Percentiles rank a stretch among this genome's conserved stretches.
Conservation (phyloP, 1,139 yeast genomes). For the Lodderomyces metapsilosis region DNA sequence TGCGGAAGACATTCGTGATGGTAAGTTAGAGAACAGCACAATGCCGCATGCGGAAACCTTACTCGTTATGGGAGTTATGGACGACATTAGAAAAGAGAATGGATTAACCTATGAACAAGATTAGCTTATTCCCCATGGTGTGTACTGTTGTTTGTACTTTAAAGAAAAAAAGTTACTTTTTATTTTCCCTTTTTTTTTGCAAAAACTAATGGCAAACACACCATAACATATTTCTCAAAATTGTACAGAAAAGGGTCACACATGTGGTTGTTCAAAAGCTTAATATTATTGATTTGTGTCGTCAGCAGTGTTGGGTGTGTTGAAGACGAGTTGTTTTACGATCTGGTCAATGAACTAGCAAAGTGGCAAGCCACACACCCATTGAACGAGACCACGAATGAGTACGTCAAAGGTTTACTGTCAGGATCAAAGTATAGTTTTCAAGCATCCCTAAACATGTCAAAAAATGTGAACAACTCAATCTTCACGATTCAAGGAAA, state of each 20-base stretch:
- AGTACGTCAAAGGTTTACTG: neutral
- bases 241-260: neutral
- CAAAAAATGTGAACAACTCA: neutral
- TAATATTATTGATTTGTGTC: neutral
- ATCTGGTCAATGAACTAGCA: slow-evolving; percentile 9
- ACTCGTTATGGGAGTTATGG: slow-evolving; percentile 45
- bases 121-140: slow-evolving; percentile 12
- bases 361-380: slow-evolving; percentile 7
- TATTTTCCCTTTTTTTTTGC: neutral
- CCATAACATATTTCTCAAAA: neutral
- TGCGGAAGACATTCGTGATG: slow-evolving; percentile 39
- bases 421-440: neutral
- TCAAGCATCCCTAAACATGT: neutral
- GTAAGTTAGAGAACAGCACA: slow-evolving; percentile 29
- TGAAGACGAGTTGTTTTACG: slow-evolving; percentile 4
- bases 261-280: neutral
- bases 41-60: slow-evolving; percentile 47
- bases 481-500: slow-evolving; percentile 7
- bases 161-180: neutral
- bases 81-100: slow-evolving; percentile 38
- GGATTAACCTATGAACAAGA: slow-evolving; percentile 44
- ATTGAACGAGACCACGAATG: neutral
- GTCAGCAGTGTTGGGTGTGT: neutral
- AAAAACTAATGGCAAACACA: neutral
- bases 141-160: neutral